A percentile compares a stretch with the other conserved stretches of the same genome.
phyloP scores from a whole-genome alignment of 208 protist species.

The Acanthamoeba triangularis region DNA sequence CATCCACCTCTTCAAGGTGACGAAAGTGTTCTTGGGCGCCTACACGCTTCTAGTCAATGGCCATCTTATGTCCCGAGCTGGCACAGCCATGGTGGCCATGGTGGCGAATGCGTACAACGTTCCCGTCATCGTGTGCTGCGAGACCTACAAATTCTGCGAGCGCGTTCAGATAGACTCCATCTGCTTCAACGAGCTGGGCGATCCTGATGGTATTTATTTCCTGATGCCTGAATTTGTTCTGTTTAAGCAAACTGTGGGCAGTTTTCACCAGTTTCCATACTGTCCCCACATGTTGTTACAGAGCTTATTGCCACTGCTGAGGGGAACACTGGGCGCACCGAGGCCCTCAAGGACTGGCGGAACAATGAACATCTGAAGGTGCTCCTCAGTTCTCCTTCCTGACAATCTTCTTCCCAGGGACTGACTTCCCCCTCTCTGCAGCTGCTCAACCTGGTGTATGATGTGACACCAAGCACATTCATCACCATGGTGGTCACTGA shows the following conservation, averaged over 20 bases:
- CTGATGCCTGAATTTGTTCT: neutral
- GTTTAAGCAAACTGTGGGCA: neutral
- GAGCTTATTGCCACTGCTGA: neutral
- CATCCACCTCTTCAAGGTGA: constrained; percentile 32
- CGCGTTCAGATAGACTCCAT: constrained; percentile 97
- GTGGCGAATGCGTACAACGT: constrained; percentile 96
- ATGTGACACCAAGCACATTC: constrained; percentile 93
- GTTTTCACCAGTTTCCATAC: no score
- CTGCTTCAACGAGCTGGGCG: constrained; percentile 96
- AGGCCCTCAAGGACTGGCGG: neutral
- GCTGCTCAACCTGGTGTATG: constrained; percentile 94
- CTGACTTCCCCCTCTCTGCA: neutral
- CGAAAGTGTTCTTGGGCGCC: constrained; percentile 96
- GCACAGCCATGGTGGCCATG: constrained; percentile 96
- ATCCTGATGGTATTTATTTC: constrained; percentile 54
- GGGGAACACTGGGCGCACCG: neutral
- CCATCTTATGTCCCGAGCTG: constrained; percentile 95
- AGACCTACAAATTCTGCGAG: constrained; percentile 99
- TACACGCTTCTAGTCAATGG: constrained; percentile 96
- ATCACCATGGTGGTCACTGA: constrained; percentile 95
- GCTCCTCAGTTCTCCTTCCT: neutral
- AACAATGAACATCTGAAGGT: neutral
- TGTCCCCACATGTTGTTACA: neutral
- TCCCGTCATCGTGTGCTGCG: constrained; percentile 98
- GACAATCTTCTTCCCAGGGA: constrained; percentile 53